Evolutionary conservation across 148 eudicot species (phyloP).

Genomic region (Diospyros kaki): DNA sequence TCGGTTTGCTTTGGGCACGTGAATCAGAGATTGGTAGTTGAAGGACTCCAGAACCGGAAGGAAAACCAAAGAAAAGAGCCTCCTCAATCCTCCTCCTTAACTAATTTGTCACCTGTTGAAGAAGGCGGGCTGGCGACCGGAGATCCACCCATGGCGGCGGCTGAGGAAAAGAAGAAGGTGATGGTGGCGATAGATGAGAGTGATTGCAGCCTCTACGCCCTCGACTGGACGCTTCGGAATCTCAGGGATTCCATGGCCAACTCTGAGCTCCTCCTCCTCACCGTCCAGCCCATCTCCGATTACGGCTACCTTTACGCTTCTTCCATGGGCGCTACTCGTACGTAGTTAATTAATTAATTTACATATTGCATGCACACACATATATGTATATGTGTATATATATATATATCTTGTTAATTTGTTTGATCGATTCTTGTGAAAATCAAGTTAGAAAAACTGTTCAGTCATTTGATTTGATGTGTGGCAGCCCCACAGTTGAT

Average conservation of each 20-base stretch:
- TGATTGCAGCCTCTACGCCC: slow-evolving; percentile 41
- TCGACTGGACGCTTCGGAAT: slow-evolving; percentile 52
- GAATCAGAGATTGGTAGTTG: too few species aligned
- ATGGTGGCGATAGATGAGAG: slow-evolving; percentile 64
- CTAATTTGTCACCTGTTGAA: background rate
- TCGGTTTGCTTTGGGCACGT: too few species aligned
- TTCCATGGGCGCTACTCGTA: slow-evolving; percentile 50
- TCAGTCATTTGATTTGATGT: too few species aligned
- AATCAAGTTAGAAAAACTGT: too few species aligned
- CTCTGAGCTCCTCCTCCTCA: slow-evolving; percentile 41
- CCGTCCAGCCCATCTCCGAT: slow-evolving; percentile 35
- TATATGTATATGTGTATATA: background rate
- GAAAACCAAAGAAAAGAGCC: too few species aligned
- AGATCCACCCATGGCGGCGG: slow-evolving; percentile 8
- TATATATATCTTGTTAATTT: background rate
- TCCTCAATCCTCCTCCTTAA: too few species aligned
- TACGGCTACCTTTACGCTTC: slow-evolving; percentile 42
- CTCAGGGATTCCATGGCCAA: slow-evolving; percentile 22
- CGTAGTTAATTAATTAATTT: too few species aligned
- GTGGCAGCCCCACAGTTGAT: slow-evolving; percentile 49
- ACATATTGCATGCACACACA: background rate
- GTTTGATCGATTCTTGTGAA: too few species aligned
- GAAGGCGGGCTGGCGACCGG: background rate
- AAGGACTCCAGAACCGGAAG: too few species aligned
- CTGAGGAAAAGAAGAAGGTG: slow-evolving; percentile 35